Percentiles rank a stretch among this genome's conserved stretches.
phyloP scores from a whole-genome alignment of 192 early-diverging fungal genomes.

The Backusella westeae region DNA sequence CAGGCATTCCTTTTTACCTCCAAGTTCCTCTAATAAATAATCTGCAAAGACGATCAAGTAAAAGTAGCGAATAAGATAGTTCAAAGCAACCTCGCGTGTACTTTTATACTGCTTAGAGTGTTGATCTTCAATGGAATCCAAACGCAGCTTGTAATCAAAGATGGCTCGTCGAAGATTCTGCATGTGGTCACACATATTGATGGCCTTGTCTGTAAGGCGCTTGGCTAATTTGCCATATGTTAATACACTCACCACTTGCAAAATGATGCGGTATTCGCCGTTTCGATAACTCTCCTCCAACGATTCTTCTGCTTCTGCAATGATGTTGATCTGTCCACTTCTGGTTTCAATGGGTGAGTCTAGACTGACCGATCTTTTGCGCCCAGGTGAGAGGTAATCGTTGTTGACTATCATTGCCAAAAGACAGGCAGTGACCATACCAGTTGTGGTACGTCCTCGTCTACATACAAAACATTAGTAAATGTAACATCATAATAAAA shows the following conservation, averaged over 20 bases:
- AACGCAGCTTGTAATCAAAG: conserved; percentile 53
- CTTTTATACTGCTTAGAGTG: conserved; percentile 35
- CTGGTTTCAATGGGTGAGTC: neutral
- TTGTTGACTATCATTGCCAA: conserved; percentile 53
- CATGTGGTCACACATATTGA: conserved; percentile 64
- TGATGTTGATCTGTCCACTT: neutral
- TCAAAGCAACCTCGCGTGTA: conserved; percentile 43
- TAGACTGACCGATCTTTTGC: neutral
- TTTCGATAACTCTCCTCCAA: conserved; percentile 23
- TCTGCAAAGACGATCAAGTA: conserved; percentile 65
- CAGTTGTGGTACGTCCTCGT: conserved; percentile 62
- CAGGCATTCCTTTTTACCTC: conserved; percentile 11
- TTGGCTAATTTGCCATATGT: conserved; percentile 58
- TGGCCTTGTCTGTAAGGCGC: conserved; percentile 50
- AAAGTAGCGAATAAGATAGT: conserved; percentile 66
- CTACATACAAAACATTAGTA: conserved; percentile 9
- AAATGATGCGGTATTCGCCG: conserved; percentile 58
- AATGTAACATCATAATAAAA: neutral
- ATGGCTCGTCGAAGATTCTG: conserved; percentile 59
- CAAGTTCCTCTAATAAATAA: conserved; percentile 54
- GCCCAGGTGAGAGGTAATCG: neutral
- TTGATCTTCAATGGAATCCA: conserved; percentile 39
- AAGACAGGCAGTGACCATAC: conserved; percentile 52
- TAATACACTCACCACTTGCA: conserved; percentile 53
- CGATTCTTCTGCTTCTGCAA: conserved; percentile 21